phyloP scores from a whole-genome alignment of 441 rosid genomes.

The Populus tomentosa region DNA sequence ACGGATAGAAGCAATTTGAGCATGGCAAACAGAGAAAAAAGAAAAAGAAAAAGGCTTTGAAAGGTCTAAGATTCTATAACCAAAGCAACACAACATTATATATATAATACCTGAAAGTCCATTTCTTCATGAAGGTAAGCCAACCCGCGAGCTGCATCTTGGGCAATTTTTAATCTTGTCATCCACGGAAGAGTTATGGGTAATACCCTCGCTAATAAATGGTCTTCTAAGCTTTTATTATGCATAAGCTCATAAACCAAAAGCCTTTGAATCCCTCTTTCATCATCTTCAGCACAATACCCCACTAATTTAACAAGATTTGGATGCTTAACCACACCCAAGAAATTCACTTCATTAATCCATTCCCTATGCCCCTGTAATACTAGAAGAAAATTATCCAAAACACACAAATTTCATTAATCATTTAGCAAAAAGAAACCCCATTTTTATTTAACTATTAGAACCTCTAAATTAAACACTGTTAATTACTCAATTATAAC shows the following conservation, averaged over 20 bases:
- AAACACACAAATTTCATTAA: constrained; percentile 21
- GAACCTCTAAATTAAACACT: neutral
- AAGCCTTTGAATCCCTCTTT: constrained; percentile 90
- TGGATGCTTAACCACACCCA: constrained; percentile 90
- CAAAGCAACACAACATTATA: neutral
- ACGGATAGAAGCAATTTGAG: neutral
- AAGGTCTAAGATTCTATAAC: neutral
- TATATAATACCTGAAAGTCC: constrained; percentile 72
- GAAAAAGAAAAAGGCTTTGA: neutral
- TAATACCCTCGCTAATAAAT: constrained; percentile 49
- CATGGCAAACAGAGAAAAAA: neutral
- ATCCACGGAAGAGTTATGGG: constrained; percentile 62
- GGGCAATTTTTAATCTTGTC: constrained; percentile 70
- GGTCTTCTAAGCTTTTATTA: constrained; percentile 90
- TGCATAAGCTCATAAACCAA: constrained; percentile 84
- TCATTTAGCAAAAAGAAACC: constrained; percentile 1
- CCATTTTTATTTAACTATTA: neutral
- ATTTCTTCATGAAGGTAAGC: constrained; percentile 95
- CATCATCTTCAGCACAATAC: constrained; percentile 92
- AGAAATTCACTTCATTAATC: constrained; percentile 90
- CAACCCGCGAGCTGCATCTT: constrained; percentile 87
- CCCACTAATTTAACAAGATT: constrained; percentile 89
- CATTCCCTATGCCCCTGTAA: constrained; percentile 98
- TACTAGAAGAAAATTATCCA: constrained; percentile 43
- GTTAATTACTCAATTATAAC: neutral